Evolutionary conservation across 2,329 filamentous ascomycete genomes (phyloP).

Genomic region (Xylaria sp.): DNA sequence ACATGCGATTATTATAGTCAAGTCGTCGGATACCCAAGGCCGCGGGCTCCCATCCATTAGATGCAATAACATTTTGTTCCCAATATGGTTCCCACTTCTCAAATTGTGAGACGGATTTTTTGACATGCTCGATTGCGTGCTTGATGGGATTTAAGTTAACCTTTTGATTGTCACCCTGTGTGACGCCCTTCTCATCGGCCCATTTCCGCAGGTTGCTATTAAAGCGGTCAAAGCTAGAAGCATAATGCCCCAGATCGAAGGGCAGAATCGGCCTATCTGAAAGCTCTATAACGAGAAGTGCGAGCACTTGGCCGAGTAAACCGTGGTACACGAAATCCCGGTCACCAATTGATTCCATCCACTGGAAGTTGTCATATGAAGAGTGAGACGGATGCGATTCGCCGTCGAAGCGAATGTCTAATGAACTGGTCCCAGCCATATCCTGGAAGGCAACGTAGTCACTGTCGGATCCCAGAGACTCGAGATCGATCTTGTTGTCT

Average conservation of each 20-base stretch:
- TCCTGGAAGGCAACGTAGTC: conserved; percentile 93
- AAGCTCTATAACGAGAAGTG: conserved; percentile 85
- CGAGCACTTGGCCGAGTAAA: conserved; percentile 81
- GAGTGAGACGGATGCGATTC: conserved; percentile 77
- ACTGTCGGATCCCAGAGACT: conserved; percentile 76
- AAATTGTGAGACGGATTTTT: conserved; percentile 71
- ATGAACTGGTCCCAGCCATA: conserved; percentile 86
- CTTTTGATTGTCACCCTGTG: conserved; percentile 47
- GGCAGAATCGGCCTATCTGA: conserved; percentile 84
- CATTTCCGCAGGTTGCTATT: conserved; percentile 74
- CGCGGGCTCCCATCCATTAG: conserved; percentile 80
- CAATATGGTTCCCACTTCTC: conserved; percentile 81
- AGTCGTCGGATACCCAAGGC: conserved; percentile 74
- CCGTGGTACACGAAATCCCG: conserved; percentile 85
- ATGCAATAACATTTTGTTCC: conserved; percentile 76
- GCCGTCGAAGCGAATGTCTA: conserved; percentile 84
- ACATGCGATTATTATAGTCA: conserved; percentile 82
- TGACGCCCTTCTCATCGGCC: conserved; percentile 64
- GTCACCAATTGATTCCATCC: conserved; percentile 84
- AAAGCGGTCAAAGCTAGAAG: conserved; percentile 71
- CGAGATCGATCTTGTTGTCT: conserved; percentile 68
- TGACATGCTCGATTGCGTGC: conserved; percentile 71
- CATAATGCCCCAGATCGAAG: conserved; percentile 82
- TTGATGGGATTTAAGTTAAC: conserved; percentile 69
- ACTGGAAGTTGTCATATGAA: conserved; percentile 90